These are phyloP conservation scores for Rhododendron mucronatum DNA, from an alignment of 148 eudicot species.

Conservation along the genomic window DNA sequence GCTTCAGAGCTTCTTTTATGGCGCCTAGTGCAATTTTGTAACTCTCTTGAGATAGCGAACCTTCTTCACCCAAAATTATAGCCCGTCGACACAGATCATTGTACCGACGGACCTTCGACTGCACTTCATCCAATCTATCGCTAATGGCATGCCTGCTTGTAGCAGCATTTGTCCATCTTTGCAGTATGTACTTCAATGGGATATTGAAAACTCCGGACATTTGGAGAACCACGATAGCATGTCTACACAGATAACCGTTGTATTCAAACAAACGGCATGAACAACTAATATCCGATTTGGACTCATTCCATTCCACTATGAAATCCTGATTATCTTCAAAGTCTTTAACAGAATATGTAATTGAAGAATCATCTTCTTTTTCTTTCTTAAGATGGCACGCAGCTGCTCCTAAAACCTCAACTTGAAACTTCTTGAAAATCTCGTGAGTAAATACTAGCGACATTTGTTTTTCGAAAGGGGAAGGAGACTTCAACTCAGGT, in stretches of 20 bases:
- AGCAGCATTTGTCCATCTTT: slow-evolving; percentile 70
- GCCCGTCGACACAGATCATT: slow-evolving; percentile 66
- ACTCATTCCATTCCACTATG: slow-evolving; percentile 51
- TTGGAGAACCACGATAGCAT: slow-evolving; percentile 61
- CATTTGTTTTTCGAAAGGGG: slow-evolving; percentile 68
- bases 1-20: slow-evolving; percentile 47
- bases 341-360: slow-evolving; percentile 51
- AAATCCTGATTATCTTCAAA: slow-evolving; percentile 53
- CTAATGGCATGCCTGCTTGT: slow-evolving; percentile 45
- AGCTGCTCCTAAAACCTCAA: slow-evolving; percentile 66
- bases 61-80: slow-evolving; percentile 63
- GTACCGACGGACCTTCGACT: slow-evolving; percentile 51
- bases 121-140: slow-evolving; percentile 48
- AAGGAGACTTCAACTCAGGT: slow-evolving; percentile 61
- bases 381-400: slow-evolving; percentile 71
- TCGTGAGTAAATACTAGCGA: slow-evolving; percentile 52
- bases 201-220: slow-evolving; percentile 69
- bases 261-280: slow-evolving; percentile 61
- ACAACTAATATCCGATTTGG: slow-evolving; percentile 48
- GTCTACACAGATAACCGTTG: slow-evolving; percentile 57
- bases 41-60: slow-evolving; percentile 56
- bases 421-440: slow-evolving; percentile 54
- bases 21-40: slow-evolving; percentile 40
- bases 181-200: slow-evolving; percentile 53
- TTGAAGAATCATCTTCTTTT: slow-evolving; percentile 36